Conservation (phyloP, 108 stramenopile genomes). For the Cafeteria roenbergensis region DNA sequence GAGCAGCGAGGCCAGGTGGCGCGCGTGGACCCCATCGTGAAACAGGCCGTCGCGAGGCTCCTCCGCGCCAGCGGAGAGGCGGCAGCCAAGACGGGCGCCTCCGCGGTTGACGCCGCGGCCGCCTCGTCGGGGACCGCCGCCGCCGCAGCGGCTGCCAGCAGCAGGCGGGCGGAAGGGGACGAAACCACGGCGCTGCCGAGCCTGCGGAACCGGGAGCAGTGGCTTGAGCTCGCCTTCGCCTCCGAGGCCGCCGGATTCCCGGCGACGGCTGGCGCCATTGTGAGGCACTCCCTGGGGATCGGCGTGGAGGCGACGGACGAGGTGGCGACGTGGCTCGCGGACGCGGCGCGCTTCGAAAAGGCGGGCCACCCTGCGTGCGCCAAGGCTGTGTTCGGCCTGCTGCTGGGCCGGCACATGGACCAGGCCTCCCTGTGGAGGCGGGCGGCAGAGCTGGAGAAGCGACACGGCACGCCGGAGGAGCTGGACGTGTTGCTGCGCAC, state of each 20-base stretch:
- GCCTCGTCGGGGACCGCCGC: no score
- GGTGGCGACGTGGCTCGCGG: conserved; percentile 81
- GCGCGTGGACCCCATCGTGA: conserved; percentile 27
- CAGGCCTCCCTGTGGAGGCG: conserved; percentile 73
- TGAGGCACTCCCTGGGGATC: conserved; percentile 61
- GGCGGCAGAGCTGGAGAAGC: conserved; percentile 74
- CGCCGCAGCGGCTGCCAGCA: conserved; percentile 58
- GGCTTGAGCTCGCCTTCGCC: conserved; percentile 6
- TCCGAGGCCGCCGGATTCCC: conserved; percentile 53
- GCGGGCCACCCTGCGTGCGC: conserved; percentile 62
- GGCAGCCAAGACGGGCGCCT: conserved; percentile 59
- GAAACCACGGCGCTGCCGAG: conserved; percentile 71
- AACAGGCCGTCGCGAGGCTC: conserved; percentile 20
- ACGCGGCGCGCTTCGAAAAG: conserved; percentile 61
- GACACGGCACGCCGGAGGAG: conserved; percentile 57
- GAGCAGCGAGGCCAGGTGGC: conserved; percentile 62
- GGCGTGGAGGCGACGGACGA: conserved; percentile 84
- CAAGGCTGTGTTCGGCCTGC: conserved; percentile 65
- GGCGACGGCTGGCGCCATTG: conserved; percentile 68
- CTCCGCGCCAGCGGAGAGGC: conserved; percentile 39
- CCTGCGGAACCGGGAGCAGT: conserved; percentile 57
- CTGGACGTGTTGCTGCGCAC: conserved; percentile 62
- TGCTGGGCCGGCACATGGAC: conserved; percentile 56
- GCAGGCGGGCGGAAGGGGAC: no score
- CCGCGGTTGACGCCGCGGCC: conserved; percentile 54